Evolutionary conservation across 495 filamentous ascomycete species (phyloP).

Genomic region (Xylaria curta): DNA sequence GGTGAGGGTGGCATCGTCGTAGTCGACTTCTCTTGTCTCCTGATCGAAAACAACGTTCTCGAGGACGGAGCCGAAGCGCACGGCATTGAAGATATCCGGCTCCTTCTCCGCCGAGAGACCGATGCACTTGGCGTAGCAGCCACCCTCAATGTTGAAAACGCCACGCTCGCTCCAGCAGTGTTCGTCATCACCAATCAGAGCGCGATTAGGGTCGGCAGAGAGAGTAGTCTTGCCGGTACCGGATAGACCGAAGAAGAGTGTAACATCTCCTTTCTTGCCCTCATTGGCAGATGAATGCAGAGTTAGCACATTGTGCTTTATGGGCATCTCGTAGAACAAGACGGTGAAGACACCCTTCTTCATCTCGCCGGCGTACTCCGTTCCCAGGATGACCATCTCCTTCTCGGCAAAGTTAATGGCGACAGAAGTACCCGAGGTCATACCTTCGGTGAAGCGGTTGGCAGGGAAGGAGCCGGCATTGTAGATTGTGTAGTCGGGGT

Average conservation of each 20-base stretch:
- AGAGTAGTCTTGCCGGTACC: constrained; percentile 99
- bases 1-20: constrained; percentile 91
- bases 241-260: constrained; percentile 98
- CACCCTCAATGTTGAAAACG: constrained; percentile 99
- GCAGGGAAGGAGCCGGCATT: constrained; percentile 98
- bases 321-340: constrained; percentile 99
- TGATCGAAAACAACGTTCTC: constrained; percentile 99
- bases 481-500: constrained; percentile 99
- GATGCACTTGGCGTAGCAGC: constrained; percentile 99
- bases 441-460: constrained; percentile 96
- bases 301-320: constrained; percentile 98
- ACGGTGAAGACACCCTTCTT: constrained; percentile 99
- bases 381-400: constrained; percentile 96
- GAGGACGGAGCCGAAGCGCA: constrained; percentile 94
- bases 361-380: constrained; percentile 99
- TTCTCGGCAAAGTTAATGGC: constrained; percentile 87
- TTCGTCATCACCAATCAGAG: constrained; percentile 97
- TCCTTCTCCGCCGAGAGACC: constrained; percentile 98
- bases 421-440: constrained; percentile 87
- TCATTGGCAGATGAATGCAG: constrained; percentile 95
- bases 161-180: constrained; percentile 98
- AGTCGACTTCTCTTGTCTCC: constrained; percentile 86
- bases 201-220: constrained; percentile 94
- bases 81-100: constrained; percentile 96
- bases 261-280: constrained; percentile 86